Base-by-base conservation (phyloP, 2,329 filamentous ascomycete genomes). In the Trichophyton mentagrophytes region DNA sequence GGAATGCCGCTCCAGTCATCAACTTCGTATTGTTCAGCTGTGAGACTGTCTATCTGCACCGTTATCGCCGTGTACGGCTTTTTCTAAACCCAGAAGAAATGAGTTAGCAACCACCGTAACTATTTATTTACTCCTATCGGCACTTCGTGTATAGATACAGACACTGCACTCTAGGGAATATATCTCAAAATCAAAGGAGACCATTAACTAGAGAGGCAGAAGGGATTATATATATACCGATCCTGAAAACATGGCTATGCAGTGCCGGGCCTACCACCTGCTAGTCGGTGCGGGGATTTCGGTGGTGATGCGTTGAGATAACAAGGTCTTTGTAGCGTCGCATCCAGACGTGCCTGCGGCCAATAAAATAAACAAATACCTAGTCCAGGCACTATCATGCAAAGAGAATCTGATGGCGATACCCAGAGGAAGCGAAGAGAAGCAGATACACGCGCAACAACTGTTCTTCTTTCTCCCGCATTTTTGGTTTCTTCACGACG, bases 1-100 rank as follows among this genome's bases (percentile, higher is more conserved):
- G 92, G 89, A 65, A 99, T 90, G 25, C 92, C 93, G 68, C 89
- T 87, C 42, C 95, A 79, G 72, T 97, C 91, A 71, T 97, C 90
- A 70, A 95, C 89, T 63, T 95, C 87, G 74, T 89, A 95, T 64
- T 87, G 80, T 74, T 96, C 92, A 69, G 89, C 87, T 1, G 92
- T 97, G 67, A 97, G 82, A 62, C 86, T 86, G 74, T 97, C 93
- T 68, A 99, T 84, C 65, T 89, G 89, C 60, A 96, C 92, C 40
- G 92, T 96, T 64, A 99, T 86, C 47, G 93, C 90, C 70, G 93
- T 90, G 74, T 90, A 97, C 2, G 92, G 91, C 74, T 93, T 93
- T 77, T 91, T 78, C 76, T 78, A 67, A 38, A 1, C n/a, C 13
- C 33, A 38, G 11, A 36, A 11, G 11, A 13, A 38, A 13, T n/a